Base-by-base conservation (phyloP, 306 rosid genomes). In the Vigna unguiculata region DNA sequence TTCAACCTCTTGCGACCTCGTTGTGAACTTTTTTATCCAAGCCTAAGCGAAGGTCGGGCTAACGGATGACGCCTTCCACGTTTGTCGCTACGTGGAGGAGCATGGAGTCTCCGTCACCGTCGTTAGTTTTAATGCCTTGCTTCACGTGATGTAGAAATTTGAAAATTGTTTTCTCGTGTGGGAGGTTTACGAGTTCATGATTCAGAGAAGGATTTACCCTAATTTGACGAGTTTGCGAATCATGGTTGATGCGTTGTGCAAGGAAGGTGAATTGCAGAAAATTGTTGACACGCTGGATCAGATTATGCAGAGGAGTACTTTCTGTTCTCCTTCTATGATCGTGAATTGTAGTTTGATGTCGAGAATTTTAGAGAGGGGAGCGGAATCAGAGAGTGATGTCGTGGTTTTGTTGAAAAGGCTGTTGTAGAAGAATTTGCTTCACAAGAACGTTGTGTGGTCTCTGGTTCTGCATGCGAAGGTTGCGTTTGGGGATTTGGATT, bases 151-250 rank as follows among this genome's bases (percentile, higher is more conserved):
- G 49, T 84, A 88, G 69, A 93, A 71, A 48, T 87, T 96, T 74
- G 80, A 68, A 10, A 54, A 36, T 12, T 20, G 21, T 68, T 68
- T 6, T 51, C 28, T 86, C 20, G 90, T 89, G 72, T 90, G 96
- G 97, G 82, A 86, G 53, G 79, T 94, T 84, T 90, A 90, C 32
- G 93, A 89, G 86, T 91, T 81, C 78, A 92, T 90, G 95, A 74
- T 94, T 81, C 70, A 22, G 65, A 69, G 57, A 43, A 84, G 95
- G 72, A 20, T 69, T 65, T 91, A 86, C 60, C 93, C 96, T 20
- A 83, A 88, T 55, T 67, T 13, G 7, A 81, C 73, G n/a, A 90
- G 87, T 1, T 77, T 86, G 30, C 79, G 83, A 64, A 89, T 81
- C 55, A 84, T 94, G 95, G 73, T 87, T 43, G 80, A 81, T 64